Evolutionary conservation across 164 flowering plant species (phyloP), one percentile per base, ranked within the genome.

Genomic region (Stephania cephalantha): DNA sequence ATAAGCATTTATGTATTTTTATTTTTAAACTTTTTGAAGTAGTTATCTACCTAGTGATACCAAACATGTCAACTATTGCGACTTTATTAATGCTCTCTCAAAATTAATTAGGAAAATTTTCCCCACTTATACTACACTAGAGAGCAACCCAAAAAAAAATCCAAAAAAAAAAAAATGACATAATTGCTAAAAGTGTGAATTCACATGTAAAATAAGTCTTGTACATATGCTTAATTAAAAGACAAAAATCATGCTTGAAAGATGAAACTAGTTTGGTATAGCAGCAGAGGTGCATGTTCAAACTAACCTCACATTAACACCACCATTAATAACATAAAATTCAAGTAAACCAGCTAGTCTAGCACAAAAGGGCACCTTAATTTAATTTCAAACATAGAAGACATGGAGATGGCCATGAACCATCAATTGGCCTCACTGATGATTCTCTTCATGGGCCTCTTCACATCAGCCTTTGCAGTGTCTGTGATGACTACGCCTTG

Each of bases 211-310:
- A 2, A 4, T 4, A 35, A 35, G 42, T 35, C 42, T 35, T 35
- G 3, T 35, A 25, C 25, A 25, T 25, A 4, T 35, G 42, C 4
- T 35, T 35, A 35, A 35, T 35, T 35, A 35, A 35, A 35, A 35
- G 42, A 35, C 42, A 35, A 35, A 58, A 15, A 71, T 53, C 85
- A 86, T 79, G 82, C 84, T 81, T 75, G 52, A 69, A 15, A 78
- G 18, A 69, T 85, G 87, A 81, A 58, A 63, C 46, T 64, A 72
- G 82, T 85, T 35, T 79, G 89, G 81, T 86, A 75, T 71, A 78
- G 72, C 76, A 81, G 80, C 77, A 78, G 68, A 74, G 29, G 78
- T 73, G 83, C 86, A 82, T 86, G 86, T 22, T 42, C 75, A 79
- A 76, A 69, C 77, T 81, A 75, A 73, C 81, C 78, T 80, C 67